A percentile compares a stretch with the other conserved stretches of the same genome.
These are phyloP conservation scores for Bruguiera sexangula DNA, from an alignment of 345 rosid genomes.

Conservation along the genomic window DNA sequence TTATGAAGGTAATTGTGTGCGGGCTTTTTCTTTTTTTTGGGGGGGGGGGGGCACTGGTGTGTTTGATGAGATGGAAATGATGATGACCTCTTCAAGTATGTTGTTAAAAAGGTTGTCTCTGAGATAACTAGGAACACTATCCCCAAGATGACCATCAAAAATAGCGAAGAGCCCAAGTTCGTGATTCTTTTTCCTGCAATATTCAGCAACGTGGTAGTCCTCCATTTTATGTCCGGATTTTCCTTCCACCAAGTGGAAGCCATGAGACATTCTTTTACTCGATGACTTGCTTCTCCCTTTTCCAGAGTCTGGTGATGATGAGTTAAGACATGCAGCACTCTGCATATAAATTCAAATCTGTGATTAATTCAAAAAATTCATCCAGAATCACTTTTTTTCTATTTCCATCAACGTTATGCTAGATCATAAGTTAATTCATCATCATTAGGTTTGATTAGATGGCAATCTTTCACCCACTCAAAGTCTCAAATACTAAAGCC, in stretches of 20 bases:
- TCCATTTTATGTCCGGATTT: constrained; percentile 66
- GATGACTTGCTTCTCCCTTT: constrained; percentile 47
- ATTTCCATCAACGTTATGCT: not conserved
- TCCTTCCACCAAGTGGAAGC: constrained; percentile 56
- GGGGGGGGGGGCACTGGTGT: not conserved
- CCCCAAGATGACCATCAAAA: constrained; percentile 61
- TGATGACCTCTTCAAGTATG: constrained; percentile 44
- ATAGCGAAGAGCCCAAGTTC: constrained; percentile 56
- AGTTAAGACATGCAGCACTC: constrained; percentile 34
- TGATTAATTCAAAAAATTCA: not conserved
- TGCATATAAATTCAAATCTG: constrained; percentile 12
- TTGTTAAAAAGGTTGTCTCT: constrained; percentile 50
- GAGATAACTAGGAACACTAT: constrained; percentile 51
- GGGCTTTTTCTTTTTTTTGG: not conserved
- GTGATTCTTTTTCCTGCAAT: constrained; percentile 38
- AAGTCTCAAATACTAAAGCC: too few species aligned
- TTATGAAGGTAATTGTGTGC: not conserved
- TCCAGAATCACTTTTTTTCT: not conserved
- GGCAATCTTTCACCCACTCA: too few species aligned
- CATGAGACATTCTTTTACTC: constrained; percentile 38
- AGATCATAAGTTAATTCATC: too few species aligned
- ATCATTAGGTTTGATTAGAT: too few species aligned
- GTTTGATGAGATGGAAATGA: not conserved
- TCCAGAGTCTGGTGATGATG: constrained; percentile 35
- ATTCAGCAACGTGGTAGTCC: constrained; percentile 58